Conservation (phyloP, 495 filamentous ascomycete genomes). For the Aspergillus egyptiacus region DNA sequence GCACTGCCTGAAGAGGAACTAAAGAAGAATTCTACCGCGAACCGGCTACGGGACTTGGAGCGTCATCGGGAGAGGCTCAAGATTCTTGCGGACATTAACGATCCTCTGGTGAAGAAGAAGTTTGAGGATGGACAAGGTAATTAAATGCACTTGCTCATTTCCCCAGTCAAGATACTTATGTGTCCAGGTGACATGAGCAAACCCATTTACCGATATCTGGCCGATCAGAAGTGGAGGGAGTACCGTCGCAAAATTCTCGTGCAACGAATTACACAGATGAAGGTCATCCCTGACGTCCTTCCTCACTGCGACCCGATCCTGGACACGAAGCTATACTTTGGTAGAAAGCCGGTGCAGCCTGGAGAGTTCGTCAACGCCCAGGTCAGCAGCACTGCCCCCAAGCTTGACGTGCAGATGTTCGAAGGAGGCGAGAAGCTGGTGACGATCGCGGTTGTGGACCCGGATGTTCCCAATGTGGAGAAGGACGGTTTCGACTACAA, state of each 20-base stretch:
- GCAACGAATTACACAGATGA: slow-evolving; percentile 84
- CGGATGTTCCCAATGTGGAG: slow-evolving; percentile 79
- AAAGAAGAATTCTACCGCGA: slow-evolving; percentile 57
- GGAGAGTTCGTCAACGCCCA: slow-evolving; percentile 71
- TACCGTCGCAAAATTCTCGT: slow-evolving; percentile 68
- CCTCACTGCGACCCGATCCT: slow-evolving; percentile 71
- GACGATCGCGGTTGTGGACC: slow-evolving; percentile 77
- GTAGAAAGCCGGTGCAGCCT: slow-evolving; percentile 56
- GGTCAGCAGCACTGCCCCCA: slow-evolving; percentile 62
- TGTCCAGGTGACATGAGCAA: slow-evolving; percentile 83
- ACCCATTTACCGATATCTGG: slow-evolving; percentile 89
- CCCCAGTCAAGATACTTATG: neutral
- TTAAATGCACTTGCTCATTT: neutral
- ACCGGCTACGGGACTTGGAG: slow-evolving; percentile 62
- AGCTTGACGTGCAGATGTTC: slow-evolving; percentile 78
- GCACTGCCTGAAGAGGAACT: slow-evolving; percentile 54
- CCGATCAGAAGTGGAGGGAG: slow-evolving; percentile 79
- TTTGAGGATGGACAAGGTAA: slow-evolving; percentile 90
- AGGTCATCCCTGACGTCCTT: slow-evolving; percentile 89
- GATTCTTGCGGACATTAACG: slow-evolving; percentile 90
- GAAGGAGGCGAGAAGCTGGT: slow-evolving; percentile 73
- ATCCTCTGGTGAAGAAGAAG: slow-evolving; percentile 85
- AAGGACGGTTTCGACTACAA: slow-evolving; percentile 71
- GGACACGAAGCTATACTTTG: slow-evolving; percentile 76
- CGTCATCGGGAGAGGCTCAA: slow-evolving; percentile 73